A percentile compares a stretch with the other conserved stretches of the same genome.
Evolutionary conservation across 140 eudicot species (phyloP).

Genomic region (Senecio squalidus): DNA sequence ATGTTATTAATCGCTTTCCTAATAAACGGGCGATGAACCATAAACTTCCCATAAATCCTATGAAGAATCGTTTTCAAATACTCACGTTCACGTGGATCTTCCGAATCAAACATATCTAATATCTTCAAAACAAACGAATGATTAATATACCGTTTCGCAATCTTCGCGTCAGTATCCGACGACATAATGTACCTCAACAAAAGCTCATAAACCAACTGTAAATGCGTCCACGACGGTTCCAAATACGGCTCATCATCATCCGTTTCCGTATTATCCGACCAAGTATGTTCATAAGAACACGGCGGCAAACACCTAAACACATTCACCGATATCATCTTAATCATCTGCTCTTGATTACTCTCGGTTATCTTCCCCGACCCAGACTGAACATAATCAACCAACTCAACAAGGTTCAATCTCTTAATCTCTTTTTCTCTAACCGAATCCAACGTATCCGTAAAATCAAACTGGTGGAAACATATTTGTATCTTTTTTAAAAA

Average conservation of each 20-base stretch:
- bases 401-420: constrained; percentile 25
- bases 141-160: neutral
- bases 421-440: constrained; percentile 7
- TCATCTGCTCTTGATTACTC: constrained; percentile 22
- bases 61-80: neutral
- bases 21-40: constrained; percentile 1
- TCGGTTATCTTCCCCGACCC: constrained; percentile 20
- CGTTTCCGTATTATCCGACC: neutral
- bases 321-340: constrained; percentile 29
- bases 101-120: neutral
- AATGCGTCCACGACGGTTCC: constrained; percentile 1
- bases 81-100: neutral
- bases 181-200: neutral
- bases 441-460: neutral
- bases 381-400: constrained; percentile 25
- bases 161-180: neutral
- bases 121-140: neutral
- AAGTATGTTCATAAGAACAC: neutral
- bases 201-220: neutral
- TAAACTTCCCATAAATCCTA: neutral
- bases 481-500: constrained; percentile 41
- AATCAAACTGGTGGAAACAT: constrained; percentile 31
- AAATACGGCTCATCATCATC: neutral
- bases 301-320: constrained; percentile 16
- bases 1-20: neutral